These are phyloP conservation scores for Vachellia pachyceras DNA, from an alignment of 306 rosid genomes.

Conservation along the genomic window DNA sequence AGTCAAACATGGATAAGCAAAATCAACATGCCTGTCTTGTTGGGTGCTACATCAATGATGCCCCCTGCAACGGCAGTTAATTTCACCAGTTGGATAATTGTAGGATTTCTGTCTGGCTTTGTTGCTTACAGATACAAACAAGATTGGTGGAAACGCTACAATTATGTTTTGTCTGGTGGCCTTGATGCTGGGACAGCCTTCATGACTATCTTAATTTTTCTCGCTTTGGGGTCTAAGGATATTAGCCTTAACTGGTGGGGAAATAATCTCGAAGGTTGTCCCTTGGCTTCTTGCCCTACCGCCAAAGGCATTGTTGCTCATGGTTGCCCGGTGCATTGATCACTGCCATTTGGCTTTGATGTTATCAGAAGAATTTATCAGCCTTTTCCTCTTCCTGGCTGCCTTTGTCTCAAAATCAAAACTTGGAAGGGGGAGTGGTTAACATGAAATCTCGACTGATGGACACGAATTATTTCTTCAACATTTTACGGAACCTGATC, in stretches of 20 bases:
- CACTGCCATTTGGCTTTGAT: conserved; percentile 3
- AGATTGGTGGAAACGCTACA: conserved; percentile 60
- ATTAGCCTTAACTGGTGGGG: conserved; percentile 61
- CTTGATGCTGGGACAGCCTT: conserved; percentile 76
- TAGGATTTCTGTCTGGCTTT: conserved; percentile 56
- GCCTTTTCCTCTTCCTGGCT: background rate
- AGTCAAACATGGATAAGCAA: conserved; percentile 50
- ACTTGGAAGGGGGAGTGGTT: background rate
- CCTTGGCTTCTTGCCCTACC: conserved; percentile 68
- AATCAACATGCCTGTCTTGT: conserved; percentile 62
- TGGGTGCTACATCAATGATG: conserved; percentile 66
- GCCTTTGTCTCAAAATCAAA: background rate
- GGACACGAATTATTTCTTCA: no score
- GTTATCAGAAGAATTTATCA: background rate
- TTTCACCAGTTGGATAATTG: conserved; percentile 60
- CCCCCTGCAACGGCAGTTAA: conserved; percentile 67
- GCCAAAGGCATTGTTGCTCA: conserved; percentile 49
- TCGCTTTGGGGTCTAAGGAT: conserved; percentile 43
- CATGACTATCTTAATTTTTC: conserved; percentile 54
- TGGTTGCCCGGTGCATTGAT: conserved; percentile 54
- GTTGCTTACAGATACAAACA: conserved; percentile 46
- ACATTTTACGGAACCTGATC: background rate
- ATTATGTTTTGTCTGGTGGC: conserved; percentile 66
- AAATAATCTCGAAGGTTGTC: conserved; percentile 56
- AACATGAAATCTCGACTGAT: background rate